These are phyloP conservation scores for Triangularia verruculosa DNA, from an alignment of 2,329 filamentous ascomycete species.

Conservation along the genomic window DNA sequence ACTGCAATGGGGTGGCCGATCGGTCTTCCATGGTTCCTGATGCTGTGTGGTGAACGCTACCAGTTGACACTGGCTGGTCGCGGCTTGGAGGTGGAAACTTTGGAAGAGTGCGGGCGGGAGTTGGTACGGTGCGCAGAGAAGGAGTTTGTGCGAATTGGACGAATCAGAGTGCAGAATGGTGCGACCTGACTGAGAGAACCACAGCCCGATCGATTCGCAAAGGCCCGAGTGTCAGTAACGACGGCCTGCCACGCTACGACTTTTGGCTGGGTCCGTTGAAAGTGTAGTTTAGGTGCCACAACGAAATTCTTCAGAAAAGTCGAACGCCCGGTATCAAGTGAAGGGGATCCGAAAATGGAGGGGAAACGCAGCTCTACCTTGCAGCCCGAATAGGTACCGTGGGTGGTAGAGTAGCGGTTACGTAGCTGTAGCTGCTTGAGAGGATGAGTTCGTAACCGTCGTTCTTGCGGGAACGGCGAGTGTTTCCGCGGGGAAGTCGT, in stretches of 20 bases:
- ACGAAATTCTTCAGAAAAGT: background rate
- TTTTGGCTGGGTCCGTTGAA: background rate
- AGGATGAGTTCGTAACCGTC: background rate
- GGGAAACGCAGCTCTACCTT: background rate
- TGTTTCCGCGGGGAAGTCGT: background rate
- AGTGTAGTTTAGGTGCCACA: background rate
- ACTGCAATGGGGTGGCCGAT: slow-evolving; percentile 24
- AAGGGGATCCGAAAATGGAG: background rate
- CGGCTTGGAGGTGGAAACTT: slow-evolving; percentile 24
- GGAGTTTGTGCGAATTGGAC: slow-evolving; percentile 29
- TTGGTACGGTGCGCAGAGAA: slow-evolving; percentile 28
- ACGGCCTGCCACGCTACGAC: slow-evolving; percentile 8
- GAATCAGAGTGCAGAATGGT: slow-evolving; percentile 26
- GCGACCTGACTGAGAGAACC: slow-evolving; percentile 17
- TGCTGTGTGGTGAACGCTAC: slow-evolving; percentile 15
- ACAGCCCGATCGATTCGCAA: slow-evolving; percentile 18
- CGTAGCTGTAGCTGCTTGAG: background rate
- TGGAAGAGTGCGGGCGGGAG: slow-evolving; percentile 28
- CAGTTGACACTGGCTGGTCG: slow-evolving; percentile 24
- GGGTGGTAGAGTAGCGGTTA: background rate
- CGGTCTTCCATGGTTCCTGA: slow-evolving; percentile 32
- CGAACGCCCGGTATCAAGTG: background rate
- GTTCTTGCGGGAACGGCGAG: background rate
- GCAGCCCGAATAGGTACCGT: background rate
- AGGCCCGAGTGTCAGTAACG: slow-evolving; percentile 11